A percentile compares a stretch with the other conserved stretches of the same genome.
Evolutionary conservation across 352 stramenopile genomes (phyloP).

Genomic region (Phytophthora colocasiae): DNA sequence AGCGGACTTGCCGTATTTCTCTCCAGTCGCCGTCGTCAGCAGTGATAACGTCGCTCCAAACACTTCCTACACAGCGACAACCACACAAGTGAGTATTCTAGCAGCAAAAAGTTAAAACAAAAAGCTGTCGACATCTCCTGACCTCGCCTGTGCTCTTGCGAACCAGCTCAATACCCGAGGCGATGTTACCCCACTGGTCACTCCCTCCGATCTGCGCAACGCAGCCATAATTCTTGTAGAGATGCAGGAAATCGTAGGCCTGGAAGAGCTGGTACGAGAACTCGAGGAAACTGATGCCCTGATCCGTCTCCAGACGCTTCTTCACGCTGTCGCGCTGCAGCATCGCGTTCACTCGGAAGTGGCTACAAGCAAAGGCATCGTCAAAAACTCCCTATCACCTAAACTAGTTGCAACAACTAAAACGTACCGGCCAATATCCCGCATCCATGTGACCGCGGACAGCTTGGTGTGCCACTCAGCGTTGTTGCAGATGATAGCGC

Average conservation of each 20-base stretch:
- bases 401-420: background rate
- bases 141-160: conserved; percentile 86
- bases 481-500: conserved; percentile 98
- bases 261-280: conserved; percentile 99
- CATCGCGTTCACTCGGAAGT: conserved; percentile 99
- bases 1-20: conserved; percentile 99
- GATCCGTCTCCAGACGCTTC: conserved; percentile 94
- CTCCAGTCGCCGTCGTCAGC: conserved; percentile 96
- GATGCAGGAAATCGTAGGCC: conserved; percentile 99
- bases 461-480: conserved; percentile 96
- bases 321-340: conserved; percentile 98
- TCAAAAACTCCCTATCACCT: background rate
- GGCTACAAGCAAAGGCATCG: conserved; percentile 35
- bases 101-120: conserved; percentile 1
- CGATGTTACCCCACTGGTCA: conserved; percentile 99
- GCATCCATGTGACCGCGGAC: conserved; percentile 97
- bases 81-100: conserved; percentile 1
- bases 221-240: conserved; percentile 92
- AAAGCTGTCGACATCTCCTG: conserved; percentile 12
- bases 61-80: conserved; percentile 58
- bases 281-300: conserved; percentile 98
- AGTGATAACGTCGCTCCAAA: conserved; percentile 97
- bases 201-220: conserved; percentile 97
- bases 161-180: conserved; percentile 96
- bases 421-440: conserved; percentile 92